Evolutionary conservation across 1,139 yeast species (phyloP).

Genomic region (Yarrowia galli): DNA sequence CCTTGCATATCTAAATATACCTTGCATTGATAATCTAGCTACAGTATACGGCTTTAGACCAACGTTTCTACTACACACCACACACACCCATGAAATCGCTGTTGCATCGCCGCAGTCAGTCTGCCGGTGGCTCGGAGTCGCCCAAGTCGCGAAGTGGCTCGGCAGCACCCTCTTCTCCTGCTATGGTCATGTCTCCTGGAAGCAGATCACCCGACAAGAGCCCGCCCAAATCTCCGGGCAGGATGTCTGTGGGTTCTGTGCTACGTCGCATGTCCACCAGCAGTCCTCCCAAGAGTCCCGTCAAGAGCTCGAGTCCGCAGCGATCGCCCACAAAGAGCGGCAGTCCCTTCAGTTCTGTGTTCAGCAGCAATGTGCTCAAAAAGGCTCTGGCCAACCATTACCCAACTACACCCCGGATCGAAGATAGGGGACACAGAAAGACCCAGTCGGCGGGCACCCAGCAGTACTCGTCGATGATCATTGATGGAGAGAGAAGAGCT

Average conservation of each 20-base stretch:
- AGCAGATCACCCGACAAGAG: constrained; percentile 22
- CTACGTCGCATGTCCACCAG: constrained; percentile 6
- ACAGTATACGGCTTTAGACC: constrained; percentile 8
- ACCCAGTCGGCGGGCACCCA: constrained; percentile 1
- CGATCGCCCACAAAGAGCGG: not conserved
- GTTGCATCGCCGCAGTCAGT: constrained; percentile 25
- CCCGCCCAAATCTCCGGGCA: not conserved
- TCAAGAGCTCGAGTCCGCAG: not conserved
- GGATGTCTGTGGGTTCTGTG: not conserved
- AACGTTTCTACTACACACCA: not conserved
- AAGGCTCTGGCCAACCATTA: not conserved
- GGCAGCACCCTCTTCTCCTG: not conserved
- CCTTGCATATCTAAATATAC: constrained; percentile 26
- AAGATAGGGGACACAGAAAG: constrained; percentile 10
- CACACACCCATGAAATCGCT: constrained; percentile 4
- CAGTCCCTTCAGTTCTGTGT: not conserved
- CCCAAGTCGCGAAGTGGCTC: not conserved
- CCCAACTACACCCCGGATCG: constrained; percentile 1
- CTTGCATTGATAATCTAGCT: not conserved
- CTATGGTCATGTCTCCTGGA: constrained; percentile 18
- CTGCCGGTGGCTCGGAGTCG: constrained; percentile 14
- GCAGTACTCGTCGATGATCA: constrained; percentile 29
- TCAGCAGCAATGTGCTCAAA: not conserved
- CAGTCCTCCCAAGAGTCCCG: constrained; percentile 22
- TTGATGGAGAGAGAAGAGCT: constrained; percentile 3